Evolutionary conservation across 2,329 filamentous ascomycete genomes (phyloP).

Genomic region (Rhexocercosporidium sp.): DNA sequence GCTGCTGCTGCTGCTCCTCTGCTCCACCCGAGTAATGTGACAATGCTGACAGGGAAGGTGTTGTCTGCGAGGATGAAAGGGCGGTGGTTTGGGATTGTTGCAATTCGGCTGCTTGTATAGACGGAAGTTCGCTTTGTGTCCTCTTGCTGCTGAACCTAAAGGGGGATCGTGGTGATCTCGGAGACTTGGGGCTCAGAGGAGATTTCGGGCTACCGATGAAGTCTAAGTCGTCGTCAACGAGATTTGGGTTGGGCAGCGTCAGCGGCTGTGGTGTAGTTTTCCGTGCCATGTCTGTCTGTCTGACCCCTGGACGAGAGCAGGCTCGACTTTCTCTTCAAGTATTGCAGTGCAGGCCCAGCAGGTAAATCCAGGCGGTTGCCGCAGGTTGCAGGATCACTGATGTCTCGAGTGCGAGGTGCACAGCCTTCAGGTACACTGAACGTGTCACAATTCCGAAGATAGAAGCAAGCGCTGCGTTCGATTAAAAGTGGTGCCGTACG

Average conservation of each 20-base stretch:
- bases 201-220: constrained; percentile 30
- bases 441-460: constrained; percentile 33
- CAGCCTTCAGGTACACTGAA: constrained; percentile 32
- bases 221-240: constrained; percentile 26
- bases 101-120: constrained; percentile 30
- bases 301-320: constrained; percentile 27
- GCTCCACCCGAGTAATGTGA: constrained; percentile 24
- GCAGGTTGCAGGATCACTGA: constrained; percentile 20
- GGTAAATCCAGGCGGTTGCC: constrained; percentile 10
- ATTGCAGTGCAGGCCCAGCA: constrained; percentile 5
- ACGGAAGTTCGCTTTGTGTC: constrained; percentile 29
- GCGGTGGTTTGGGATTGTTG: constrained; percentile 26
- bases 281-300: constrained; percentile 33
- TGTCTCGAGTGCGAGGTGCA: constrained; percentile 33
- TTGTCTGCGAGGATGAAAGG: constrained; percentile 31
- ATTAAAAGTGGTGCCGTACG: constrained; percentile 28
- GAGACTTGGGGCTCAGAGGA: constrained; percentile 37
- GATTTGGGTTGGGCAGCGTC: constrained; percentile 34
- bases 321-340: constrained; percentile 17
- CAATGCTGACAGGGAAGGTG: constrained; percentile 30
- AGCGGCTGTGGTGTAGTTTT: constrained; percentile 41
- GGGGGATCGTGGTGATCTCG: constrained; percentile 39
- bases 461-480: constrained; percentile 25
- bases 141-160: constrained; percentile 40
- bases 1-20: constrained; percentile 21